A percentile compares a stretch with the other conserved stretches of the same genome.
phyloP scores from a whole-genome alignment of 306 rosid species.

The Cucumis hystrix region DNA sequence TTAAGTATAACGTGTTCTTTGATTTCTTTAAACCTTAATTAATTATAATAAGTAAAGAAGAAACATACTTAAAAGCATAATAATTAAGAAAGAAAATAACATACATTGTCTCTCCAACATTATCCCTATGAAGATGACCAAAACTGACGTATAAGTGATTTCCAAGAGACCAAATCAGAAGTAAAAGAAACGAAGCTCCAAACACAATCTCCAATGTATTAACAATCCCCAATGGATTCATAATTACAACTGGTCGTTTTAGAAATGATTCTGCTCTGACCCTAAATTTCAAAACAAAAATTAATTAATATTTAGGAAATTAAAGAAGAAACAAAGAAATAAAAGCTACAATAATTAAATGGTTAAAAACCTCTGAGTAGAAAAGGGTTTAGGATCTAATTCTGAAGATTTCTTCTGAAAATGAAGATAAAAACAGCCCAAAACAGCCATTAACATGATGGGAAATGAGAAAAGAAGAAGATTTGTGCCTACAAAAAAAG shows the following conservation, averaged over 20 bases:
- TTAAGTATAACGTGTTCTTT: too few relatives aligned
- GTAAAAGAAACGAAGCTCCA: slow-evolving; percentile 30
- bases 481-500: neutral
- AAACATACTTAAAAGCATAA: too few relatives aligned
- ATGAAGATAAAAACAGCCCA: slow-evolving; percentile 10
- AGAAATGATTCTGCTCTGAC: neutral
- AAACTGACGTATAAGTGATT: slow-evolving; percentile 51
- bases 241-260: slow-evolving; percentile 37
- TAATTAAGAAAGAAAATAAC: neutral
- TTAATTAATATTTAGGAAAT: too few relatives aligned
- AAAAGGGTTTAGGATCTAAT: neutral
- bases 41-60: too few relatives aligned
- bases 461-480: slow-evolving; percentile 13
- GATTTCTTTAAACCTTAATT: too few relatives aligned
- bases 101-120: slow-evolving; percentile 29
- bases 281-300: neutral
- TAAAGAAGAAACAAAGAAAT: too few relatives aligned
- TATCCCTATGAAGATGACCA: slow-evolving; percentile 27
- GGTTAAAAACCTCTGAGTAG: slow-evolving; percentile 3
- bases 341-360: too few relatives aligned
- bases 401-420: neutral
- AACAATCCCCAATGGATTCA: slow-evolving; percentile 44
- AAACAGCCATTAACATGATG: slow-evolving; percentile 6
- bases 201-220: slow-evolving; percentile 41
- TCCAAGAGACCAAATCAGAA: slow-evolving; percentile 53